phyloP scores from a whole-genome alignment of 2,329 filamentous ascomycete genomes.

The Helotiales sp. region DNA sequence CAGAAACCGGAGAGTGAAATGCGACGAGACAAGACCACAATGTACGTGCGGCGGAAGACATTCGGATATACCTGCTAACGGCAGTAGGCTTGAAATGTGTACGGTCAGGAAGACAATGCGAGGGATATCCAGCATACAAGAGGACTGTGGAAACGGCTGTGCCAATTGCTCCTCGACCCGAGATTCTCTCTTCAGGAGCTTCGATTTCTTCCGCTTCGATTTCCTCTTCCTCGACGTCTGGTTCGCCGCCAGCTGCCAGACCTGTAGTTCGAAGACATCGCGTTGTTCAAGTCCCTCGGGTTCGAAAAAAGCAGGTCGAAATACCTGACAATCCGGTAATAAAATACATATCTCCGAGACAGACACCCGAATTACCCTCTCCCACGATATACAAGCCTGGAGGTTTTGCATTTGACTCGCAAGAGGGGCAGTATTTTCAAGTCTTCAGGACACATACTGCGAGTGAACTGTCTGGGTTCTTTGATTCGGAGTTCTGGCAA shows the following conservation, averaged over 20 bases:
- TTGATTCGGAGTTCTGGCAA: constrained; percentile 70
- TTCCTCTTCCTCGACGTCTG: background rate
- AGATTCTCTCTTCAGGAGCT: constrained; percentile 7
- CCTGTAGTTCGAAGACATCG: background rate
- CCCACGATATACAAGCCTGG: constrained; percentile 26
- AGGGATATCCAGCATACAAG: constrained; percentile 57
- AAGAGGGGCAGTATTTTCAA: constrained; percentile 65
- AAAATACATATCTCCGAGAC: background rate
- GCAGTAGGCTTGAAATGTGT: constrained; percentile 53
- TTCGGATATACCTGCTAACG: background rate
- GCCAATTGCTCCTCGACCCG: constrained; percentile 36
- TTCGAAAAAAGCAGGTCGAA: background rate
- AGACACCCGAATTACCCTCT: constrained; percentile 19
- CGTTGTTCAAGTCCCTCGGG: background rate
- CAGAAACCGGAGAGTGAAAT: constrained; percentile 67
- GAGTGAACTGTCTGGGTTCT: constrained; percentile 68
- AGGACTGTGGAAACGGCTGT: constrained; percentile 30
- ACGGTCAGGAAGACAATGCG: constrained; percentile 61
- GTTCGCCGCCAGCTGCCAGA: background rate
- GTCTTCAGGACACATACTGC: constrained; percentile 66
- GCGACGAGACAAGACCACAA: constrained; percentile 65
- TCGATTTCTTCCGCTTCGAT: constrained; percentile 13
- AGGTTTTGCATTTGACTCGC: constrained; percentile 52
- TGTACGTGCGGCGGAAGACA: constrained; percentile 47
- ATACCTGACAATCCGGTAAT: background rate